Percentiles rank a stretch among this genome's conserved stretches.
Evolutionary conservation across 1,139 yeast genomes (phyloP).

Genomic region (Nakaseomyces bracarensis): DNA sequence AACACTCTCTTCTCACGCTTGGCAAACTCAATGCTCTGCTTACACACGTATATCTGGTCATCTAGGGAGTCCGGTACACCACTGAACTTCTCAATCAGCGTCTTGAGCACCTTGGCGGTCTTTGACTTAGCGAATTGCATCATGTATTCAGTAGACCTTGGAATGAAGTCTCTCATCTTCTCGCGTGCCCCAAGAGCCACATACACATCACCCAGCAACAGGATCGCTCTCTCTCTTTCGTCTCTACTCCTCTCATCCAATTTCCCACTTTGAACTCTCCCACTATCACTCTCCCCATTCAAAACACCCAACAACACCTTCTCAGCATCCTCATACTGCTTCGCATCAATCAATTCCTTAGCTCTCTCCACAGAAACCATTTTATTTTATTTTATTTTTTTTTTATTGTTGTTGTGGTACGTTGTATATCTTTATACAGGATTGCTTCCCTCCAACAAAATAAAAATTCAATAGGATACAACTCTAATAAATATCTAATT

Average conservation of each 20-base stretch:
- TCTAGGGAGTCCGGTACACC: conserved; percentile 59
- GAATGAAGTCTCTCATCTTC: conserved; percentile 53
- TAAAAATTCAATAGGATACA: too few relatives aligned
- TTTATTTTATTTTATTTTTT: neutral
- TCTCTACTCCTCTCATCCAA: conserved; percentile 31
- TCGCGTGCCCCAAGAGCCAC: conserved; percentile 38
- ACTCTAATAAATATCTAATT: too few relatives aligned
- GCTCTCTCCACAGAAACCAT: conserved; percentile 42
- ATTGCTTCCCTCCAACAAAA: neutral
- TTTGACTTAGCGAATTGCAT: conserved; percentile 81
- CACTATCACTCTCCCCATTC: conserved; percentile 17
- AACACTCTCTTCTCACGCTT: conserved; percentile 74
- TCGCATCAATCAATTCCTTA: conserved; percentile 43
- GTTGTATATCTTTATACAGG: neutral
- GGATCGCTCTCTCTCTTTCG: conserved; percentile 55
- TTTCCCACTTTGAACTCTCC: too few relatives aligned
- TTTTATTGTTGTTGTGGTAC: neutral
- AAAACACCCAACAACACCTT: conserved; percentile 35
- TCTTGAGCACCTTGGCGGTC: conserved; percentile 78
- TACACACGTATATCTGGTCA: conserved; percentile 64
- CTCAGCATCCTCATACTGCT: conserved; percentile 51
- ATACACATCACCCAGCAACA: conserved; percentile 57
- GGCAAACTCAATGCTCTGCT: conserved; percentile 85
- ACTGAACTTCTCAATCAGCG: conserved; percentile 72
- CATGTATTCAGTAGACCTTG: conserved; percentile 62